Evolutionary conservation across 768 basidiomycete species (phyloP), one percentile per base, ranked within the genome.

Genomic region (Leccinum boreale): DNA sequence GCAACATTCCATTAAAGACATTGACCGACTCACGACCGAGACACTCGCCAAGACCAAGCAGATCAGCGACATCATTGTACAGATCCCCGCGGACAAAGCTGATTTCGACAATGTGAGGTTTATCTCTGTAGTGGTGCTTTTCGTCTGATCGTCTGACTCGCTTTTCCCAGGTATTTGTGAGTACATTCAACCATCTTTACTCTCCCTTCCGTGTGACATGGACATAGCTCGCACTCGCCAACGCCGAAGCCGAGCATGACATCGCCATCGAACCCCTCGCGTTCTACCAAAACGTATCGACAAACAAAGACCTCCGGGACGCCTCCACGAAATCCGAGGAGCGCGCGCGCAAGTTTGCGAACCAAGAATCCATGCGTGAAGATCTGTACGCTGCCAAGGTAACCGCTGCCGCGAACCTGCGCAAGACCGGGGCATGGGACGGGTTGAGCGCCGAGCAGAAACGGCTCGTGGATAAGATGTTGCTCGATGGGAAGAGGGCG

Each of bases 231-330:
- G 74, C 79, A 10, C 82, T 92, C 23, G 81, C 86, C 1, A 65
- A 77, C 24, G 81, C 79, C 17, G 87, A 90, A 50, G 80, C 85
- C n/a, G 68, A 77, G 17, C 74, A 85, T 23, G 81, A 84, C 48
- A 60, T 68, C 6, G 68, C 75, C 31, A 69, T 76, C 3, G 86
- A 88, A 59, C 85, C 85, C 0, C 76, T 91, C 10, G 72, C 78
- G 0, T 94, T 94, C 74, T 89, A 92, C 67, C 87, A 90, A 67
- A 89, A 91, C 60, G 89, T 93, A 29, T 87, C 89, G 15, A 76
- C 85, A 0, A 76, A 79, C 52, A 85, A 91, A 69, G 83, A 80
- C 52, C 77, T 94, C 14, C 82, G 92, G 5, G 90, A 93, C 67
- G 89, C 90, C 2, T 86, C 89, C 7, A 90, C 84, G 58, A 81